Conservation (phyloP, 1,139 yeast species). For the Blastobotrys capitulatus region DNA sequence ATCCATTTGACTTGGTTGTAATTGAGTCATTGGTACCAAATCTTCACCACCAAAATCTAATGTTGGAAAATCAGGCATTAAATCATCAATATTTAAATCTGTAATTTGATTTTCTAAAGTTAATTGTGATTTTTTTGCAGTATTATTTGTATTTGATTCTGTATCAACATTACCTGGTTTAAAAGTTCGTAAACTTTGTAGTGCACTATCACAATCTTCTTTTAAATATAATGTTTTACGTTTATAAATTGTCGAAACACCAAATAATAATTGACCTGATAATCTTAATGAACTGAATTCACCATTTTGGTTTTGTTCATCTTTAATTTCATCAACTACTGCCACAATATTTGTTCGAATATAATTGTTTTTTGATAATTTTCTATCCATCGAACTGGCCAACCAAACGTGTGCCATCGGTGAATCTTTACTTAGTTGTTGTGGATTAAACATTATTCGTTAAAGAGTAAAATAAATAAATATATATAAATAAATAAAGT, state of each 20-base stretch:
- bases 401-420: constrained; percentile 91
- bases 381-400: constrained; percentile 83
- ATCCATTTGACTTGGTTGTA: background rate
- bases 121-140: constrained; percentile 50
- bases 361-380: constrained; percentile 70
- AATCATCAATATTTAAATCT: constrained; percentile 31
- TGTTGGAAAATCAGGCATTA: constrained; percentile 11
- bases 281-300: constrained; percentile 60
- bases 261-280: constrained; percentile 83
- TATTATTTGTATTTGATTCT: constrained; percentile 46
- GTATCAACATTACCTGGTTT: constrained; percentile 44
- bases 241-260: constrained; percentile 84
- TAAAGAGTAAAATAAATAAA: background rate
- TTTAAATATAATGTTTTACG: constrained; percentile 78
- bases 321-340: constrained; percentile 52
- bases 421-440: constrained; percentile 51
- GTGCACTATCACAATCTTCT: constrained; percentile 80
- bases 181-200: constrained; percentile 72
- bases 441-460: constrained; percentile 11
- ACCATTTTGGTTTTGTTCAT: constrained; percentile 36
- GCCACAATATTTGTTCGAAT: constrained; percentile 65
- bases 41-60: constrained; percentile 8
- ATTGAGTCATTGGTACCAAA: constrained; percentile 5
- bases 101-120: constrained; percentile 75
- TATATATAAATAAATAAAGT: background rate